Evolutionary conservation across 2,329 filamentous ascomycete species (phyloP).

Genomic region (Trichoderma oligosporum): DNA sequence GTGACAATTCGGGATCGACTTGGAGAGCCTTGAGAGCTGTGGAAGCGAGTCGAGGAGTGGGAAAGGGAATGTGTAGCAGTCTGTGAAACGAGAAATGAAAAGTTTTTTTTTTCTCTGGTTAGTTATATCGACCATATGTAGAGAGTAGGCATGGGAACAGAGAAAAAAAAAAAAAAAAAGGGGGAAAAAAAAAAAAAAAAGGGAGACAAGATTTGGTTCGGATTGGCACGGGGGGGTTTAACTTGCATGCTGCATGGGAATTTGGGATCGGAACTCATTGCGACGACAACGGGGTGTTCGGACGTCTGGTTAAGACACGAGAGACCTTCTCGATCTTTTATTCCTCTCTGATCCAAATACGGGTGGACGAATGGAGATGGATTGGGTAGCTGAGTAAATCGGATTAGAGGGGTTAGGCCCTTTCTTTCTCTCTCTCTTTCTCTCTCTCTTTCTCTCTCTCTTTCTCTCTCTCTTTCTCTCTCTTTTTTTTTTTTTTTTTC

Average conservation of each 20-base stretch:
- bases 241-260: constrained; percentile 62
- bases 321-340: too few species aligned
- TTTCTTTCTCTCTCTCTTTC: too few species aligned
- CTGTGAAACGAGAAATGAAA: constrained; percentile 46
- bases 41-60: constrained; percentile 70
- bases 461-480: neutral
- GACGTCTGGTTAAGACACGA: neutral
- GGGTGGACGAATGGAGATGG: too few species aligned
- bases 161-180: neutral
- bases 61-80: constrained; percentile 74
- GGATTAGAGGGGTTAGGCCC: too few species aligned
- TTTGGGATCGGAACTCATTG: constrained; percentile 38
- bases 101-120: neutral
- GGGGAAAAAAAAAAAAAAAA: neutral
- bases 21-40: constrained; percentile 71
- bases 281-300: neutral
- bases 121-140: too few species aligned
- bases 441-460: too few species aligned
- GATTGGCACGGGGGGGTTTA: constrained; percentile 14
- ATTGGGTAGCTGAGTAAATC: too few species aligned
- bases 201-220: too few species aligned
- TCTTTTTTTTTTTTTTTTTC: neutral
- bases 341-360: too few species aligned
- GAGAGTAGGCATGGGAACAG: too few species aligned
- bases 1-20: constrained; percentile 86